Evolutionary conservation across 305 asterid genomes (phyloP).

Genomic region (Fraxinus dipetala): DNA sequence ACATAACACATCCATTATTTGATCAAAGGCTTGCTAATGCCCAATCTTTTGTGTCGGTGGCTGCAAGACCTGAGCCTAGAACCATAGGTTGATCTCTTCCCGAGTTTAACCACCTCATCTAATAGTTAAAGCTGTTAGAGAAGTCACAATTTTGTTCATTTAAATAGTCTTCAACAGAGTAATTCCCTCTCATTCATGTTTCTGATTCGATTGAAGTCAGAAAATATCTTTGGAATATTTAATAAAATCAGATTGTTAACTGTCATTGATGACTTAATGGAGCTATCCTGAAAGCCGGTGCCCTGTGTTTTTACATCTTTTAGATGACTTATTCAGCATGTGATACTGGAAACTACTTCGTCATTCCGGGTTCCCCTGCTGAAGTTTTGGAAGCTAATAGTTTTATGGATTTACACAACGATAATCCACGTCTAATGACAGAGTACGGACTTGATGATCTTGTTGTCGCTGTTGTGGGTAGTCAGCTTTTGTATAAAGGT

Average conservation of each 20-base stretch:
- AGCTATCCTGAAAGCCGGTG: not conserved
- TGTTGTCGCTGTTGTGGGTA: slow-evolving; percentile 68
- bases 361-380: slow-evolving; percentile 77
- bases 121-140: not conserved
- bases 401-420: slow-evolving; percentile 29
- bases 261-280: not conserved
- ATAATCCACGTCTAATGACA: slow-evolving; percentile 35
- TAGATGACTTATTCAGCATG: slow-evolving; percentile 71
- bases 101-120: not conserved
- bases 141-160: not conserved
- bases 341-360: slow-evolving; percentile 88
- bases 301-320: slow-evolving; percentile 23
- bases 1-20: not conserved
- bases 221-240: not conserved
- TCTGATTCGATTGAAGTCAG: not conserved
- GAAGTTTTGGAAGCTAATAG: slow-evolving; percentile 65
- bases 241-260: not conserved
- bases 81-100: not conserved
- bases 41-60: not conserved
- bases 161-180: not conserved
- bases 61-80: not conserved
- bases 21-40: not conserved
- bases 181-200: not conserved
- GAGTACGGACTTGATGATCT: slow-evolving; percentile 47
- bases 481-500: slow-evolving; percentile 69